Base-by-base conservation (phyloP, 2,329 filamentous ascomycete species). In the Beauveria australis region DNA sequence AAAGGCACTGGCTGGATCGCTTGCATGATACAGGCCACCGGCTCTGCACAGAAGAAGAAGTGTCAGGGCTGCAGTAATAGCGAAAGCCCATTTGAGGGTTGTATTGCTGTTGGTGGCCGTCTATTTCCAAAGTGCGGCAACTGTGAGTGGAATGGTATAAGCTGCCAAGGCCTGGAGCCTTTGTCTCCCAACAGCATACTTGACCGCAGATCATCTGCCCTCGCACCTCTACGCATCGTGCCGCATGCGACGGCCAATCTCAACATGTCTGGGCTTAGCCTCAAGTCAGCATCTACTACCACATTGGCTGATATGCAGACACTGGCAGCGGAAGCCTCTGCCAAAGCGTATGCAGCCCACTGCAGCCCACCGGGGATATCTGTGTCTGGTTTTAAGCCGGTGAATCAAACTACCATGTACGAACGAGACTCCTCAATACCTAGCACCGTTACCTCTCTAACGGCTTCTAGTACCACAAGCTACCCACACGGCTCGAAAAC, bases 1-100 rank as follows among this genome's bases (percentile, higher is more conserved):
- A 77, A 78, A 64, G 73, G 72, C 1, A 71, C 75, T 53, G 79
- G 77, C 63, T 81, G 78, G 77, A 64, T 79, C 8, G 75, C 76
- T 14, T 77, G 76, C 61, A 78, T 79, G 73, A 79, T 81, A 37
- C 79, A 82, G 62, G 79, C 79, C 2, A 79, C 74, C 0, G 79
- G 79, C 1, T 69, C 74, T 14, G 61, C 76, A 3, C 76, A 78
- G 60, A 63, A 66, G 0, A 67, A 69, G 22, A 71, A 73, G 30
- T 81, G 79, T 56, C 63, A 69, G 0, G 74, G 72, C 1, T 81
- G 79, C 58, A 67, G 73, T 1, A 75, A 72, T 59, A 73, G 74
- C 28, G 70, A 74, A 24, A 79, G 79, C 0, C 74, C 74, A 0
- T 81, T 79, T 63, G 73, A 74, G 1, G 70, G 74, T 5, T 81